phyloP scores from a whole-genome alignment of 176 grass and related monocot genomes.

The Carex kokanica region DNA sequence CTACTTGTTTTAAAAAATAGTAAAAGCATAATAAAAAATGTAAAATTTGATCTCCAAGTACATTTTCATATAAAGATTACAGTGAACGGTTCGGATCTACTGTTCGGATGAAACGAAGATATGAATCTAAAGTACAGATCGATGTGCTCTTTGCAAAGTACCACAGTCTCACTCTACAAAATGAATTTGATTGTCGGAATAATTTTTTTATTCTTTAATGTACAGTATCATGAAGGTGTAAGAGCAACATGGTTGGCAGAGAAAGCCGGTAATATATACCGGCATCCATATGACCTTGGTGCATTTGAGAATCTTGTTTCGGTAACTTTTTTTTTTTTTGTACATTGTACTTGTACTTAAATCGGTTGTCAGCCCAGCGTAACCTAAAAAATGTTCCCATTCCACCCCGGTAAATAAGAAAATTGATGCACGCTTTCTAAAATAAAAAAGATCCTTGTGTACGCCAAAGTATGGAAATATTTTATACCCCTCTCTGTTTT shows the following conservation, averaged over 20 bases:
- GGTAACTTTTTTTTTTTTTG: constrained; percentile 37
- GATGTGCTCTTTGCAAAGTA: no score
- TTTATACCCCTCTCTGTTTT: background rate
- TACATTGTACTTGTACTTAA: constrained; percentile 6
- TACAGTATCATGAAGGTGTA: constrained; percentile 94
- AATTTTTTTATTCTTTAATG: constrained; percentile 21
- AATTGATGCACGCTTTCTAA: background rate
- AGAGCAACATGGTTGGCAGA: constrained; percentile 86
- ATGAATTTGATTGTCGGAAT: constrained; percentile 16
- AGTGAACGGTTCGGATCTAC: no score
- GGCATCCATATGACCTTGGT: constrained; percentile 84
- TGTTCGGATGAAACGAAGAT: no score
- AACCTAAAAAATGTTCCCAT: constrained; percentile 1
- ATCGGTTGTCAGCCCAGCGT: background rate
- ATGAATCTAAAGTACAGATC: no score
- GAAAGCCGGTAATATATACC: constrained; percentile 83
- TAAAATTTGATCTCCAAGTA: no score
- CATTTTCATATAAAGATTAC: no score
- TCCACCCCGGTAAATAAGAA: background rate
- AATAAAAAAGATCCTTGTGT: background rate
- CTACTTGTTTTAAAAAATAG: no score
- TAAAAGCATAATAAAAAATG: no score
- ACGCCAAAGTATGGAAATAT: background rate
- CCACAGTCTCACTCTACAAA: no score
- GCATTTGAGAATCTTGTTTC: constrained; percentile 81